Conservation (phyloP, 164 flowering plant species). For the Vitis rupestris region DNA sequence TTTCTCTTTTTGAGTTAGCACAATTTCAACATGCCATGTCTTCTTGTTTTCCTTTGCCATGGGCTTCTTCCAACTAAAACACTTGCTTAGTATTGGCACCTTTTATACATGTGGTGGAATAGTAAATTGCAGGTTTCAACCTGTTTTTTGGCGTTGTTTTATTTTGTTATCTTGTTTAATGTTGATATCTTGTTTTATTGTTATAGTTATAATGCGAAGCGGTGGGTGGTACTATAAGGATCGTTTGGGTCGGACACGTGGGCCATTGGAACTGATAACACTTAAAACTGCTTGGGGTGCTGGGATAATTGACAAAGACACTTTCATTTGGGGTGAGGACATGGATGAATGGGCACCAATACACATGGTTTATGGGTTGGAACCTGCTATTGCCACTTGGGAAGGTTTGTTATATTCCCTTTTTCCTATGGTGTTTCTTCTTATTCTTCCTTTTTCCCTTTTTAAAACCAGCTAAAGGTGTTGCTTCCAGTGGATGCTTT, state of each 20-base stretch:
- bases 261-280: slow-evolving; percentile 74
- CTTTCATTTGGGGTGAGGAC: slow-evolving; percentile 98
- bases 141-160: background rate
- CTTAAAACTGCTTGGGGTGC: slow-evolving; percentile 94
- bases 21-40: too few relatives aligned
- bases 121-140: too few relatives aligned
- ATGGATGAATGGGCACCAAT: slow-evolving; percentile 99
- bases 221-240: slow-evolving; percentile 87
- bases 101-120: too few relatives aligned
- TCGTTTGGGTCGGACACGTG: slow-evolving; percentile 88
- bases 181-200: slow-evolving; percentile 6
- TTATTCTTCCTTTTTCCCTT: background rate
- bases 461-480: background rate
- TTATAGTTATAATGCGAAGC: slow-evolving; percentile 80
- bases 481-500: background rate
- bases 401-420: slow-evolving; percentile 62
- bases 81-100: too few relatives aligned
- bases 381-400: slow-evolving; percentile 94
- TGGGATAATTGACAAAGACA: slow-evolving; percentile 87
- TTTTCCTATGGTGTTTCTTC: background rate
- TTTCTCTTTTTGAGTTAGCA: too few relatives aligned
- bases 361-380: slow-evolving; percentile 88
- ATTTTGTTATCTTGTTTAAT: background rate
- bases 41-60: too few relatives aligned
- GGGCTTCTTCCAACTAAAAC: too few relatives aligned